phyloP scores from a whole-genome alignment of 768 basidiomycete genomes.

The Pisolithus albus region DNA sequence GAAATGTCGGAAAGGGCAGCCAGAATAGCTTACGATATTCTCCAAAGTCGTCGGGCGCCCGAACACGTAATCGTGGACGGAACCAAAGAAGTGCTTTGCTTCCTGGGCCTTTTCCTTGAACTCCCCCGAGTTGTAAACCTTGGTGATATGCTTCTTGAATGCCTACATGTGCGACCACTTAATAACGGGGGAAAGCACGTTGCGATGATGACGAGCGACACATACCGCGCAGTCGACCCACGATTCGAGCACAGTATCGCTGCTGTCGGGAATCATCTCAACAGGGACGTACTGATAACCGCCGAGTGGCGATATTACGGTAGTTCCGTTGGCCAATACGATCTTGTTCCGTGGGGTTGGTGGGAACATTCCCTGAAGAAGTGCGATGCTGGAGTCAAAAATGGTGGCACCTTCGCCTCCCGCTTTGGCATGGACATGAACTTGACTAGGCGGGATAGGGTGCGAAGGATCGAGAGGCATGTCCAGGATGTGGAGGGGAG shows the following conservation, averaged over 20 bases:
- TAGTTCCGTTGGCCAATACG: constrained; percentile 69
- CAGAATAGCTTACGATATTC: constrained; percentile 45
- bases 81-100: constrained; percentile 57
- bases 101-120: constrained; percentile 54
- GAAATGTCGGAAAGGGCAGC: constrained; percentile 5
- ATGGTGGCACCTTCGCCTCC: constrained; percentile 76
- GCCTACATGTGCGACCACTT: constrained; percentile 29
- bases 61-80: constrained; percentile 62
- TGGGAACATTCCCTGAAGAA: constrained; percentile 80
- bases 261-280: constrained; percentile 38
- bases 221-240: constrained; percentile 60
- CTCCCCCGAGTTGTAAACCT: constrained; percentile 54
- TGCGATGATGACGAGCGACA: constrained; percentile 20
- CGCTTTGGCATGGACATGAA: constrained; percentile 73
- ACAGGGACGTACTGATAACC: constrained; percentile 88
- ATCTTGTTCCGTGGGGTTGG: constrained; percentile 64
- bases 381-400: constrained; percentile 76
- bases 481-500: constrained; percentile 60
- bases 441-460: constrained; percentile 59
- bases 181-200: constrained; percentile 28
- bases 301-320: constrained; percentile 65
- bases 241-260: constrained; percentile 73
- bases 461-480: constrained; percentile 51
- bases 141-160: constrained; percentile 60
- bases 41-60: constrained; percentile 55